These are phyloP conservation scores for Paramecium octaurelia DNA, from an alignment of 73 alveolate genomes.

Conservation along the genomic window DNA sequence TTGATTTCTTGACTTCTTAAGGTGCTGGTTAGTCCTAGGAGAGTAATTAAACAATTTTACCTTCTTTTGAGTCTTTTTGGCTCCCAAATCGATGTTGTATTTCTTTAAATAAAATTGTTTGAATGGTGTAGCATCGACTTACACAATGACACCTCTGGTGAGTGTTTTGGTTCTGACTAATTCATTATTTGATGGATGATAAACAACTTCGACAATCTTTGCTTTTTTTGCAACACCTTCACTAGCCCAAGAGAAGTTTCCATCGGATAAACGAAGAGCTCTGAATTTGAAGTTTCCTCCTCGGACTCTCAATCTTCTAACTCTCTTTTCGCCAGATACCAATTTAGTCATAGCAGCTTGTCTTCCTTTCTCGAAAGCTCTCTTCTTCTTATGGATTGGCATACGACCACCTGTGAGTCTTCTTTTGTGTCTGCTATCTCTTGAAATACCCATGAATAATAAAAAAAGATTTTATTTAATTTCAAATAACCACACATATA, in stretches of 20 bases:
- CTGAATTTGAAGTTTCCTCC: constrained; percentile 93
- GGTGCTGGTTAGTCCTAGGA: constrained; percentile 58
- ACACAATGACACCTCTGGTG: constrained; percentile 91
- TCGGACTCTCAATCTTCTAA: constrained; percentile 79
- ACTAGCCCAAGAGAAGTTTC: constrained; percentile 95
- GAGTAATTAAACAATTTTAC: not conserved
- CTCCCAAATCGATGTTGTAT: constrained; percentile 83
- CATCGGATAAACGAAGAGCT: constrained; percentile 90
- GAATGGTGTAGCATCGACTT: constrained; percentile 97
- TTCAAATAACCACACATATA: constrained; percentile 1
- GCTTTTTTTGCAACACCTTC: constrained; percentile 72
- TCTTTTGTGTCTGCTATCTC: constrained; percentile 96
- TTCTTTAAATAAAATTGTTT: constrained; percentile 86
- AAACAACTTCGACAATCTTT: constrained; percentile 92
- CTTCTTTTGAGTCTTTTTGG: constrained; percentile 65
- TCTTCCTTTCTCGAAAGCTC: constrained; percentile 97
- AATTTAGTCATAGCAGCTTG: constrained; percentile 91
- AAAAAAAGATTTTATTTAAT: constrained; percentile 6
- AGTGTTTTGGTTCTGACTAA: constrained; percentile 97
- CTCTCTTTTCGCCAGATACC: constrained; percentile 56
- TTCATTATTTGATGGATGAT: constrained; percentile 98
- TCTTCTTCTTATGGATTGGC: constrained; percentile 97
- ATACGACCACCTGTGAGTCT: constrained; percentile 98
- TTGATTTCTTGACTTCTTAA: constrained; percentile 70
- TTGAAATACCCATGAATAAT: constrained; percentile 89